These are phyloP conservation scores for Pterula multifida DNA, from an alignment of 1,284 basidiomycete species.

Conservation along the genomic window DNA sequence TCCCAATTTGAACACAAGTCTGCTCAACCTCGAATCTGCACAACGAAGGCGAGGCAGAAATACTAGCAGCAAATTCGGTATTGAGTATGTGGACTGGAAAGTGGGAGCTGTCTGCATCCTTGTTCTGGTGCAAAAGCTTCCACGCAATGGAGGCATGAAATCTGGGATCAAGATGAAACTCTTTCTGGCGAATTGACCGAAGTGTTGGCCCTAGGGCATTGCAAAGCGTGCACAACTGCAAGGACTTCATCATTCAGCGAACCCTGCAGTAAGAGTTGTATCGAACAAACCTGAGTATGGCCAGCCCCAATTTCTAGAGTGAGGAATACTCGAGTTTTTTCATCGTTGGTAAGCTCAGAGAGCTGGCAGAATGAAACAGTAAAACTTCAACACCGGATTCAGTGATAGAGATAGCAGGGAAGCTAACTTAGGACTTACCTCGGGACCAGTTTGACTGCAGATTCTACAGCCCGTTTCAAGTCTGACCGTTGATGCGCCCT, in stretches of 20 bases:
- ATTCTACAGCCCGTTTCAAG: conserved; percentile 42
- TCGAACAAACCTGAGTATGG: conserved; percentile 42
- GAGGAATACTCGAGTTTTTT: conserved; percentile 64
- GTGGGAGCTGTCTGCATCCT: conserved; percentile 12
- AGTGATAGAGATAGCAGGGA: background rate
- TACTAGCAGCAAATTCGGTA: conserved; percentile 23
- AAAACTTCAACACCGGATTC: conserved; percentile 35
- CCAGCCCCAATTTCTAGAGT: conserved; percentile 69
- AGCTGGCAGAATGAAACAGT: conserved; percentile 58
- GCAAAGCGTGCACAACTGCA: conserved; percentile 42
- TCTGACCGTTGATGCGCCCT: conserved; percentile 66
- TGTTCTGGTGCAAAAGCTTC: conserved; percentile 32
- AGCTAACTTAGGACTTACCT: conserved; percentile 8
- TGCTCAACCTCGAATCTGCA: conserved; percentile 39
- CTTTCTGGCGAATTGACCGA: conserved; percentile 47
- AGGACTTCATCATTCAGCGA: conserved; percentile 7
- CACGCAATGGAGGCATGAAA: conserved; percentile 79
- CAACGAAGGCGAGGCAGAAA: conserved; percentile 28
- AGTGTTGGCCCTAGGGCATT: conserved; percentile 42
- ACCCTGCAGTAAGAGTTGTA: background rate
- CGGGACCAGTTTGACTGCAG: conserved; percentile 5
- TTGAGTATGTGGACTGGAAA: conserved; percentile 42
- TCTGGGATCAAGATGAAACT: conserved; percentile 60
- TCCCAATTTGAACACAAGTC: conserved; percentile 55
- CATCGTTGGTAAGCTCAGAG: conserved; percentile 65